Evolutionary conservation across 2,329 filamentous ascomycete species (phyloP), one percentile per base, ranked within the genome.

Genomic region (Hymenoscyphus scutula): DNA sequence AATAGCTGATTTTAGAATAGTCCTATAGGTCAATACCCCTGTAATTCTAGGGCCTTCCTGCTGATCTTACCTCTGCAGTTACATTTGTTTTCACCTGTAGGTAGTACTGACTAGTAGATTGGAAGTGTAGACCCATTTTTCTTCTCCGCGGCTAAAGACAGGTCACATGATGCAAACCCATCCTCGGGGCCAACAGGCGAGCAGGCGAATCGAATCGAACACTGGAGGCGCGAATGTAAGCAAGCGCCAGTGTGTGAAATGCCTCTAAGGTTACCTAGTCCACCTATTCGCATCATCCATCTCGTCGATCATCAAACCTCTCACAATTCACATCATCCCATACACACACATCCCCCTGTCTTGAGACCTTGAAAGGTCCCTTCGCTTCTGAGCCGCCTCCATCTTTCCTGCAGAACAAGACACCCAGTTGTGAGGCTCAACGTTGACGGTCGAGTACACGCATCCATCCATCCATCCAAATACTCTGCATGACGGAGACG

Each of bases 401-500:
- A 19, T n/a, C 19, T 8, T 45, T 45, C 41, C n/a, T n/a, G 32
- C 32, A 19, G 19, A 19, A n/a, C n/a, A 15, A 48, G 7, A 48
- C n/a, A 48, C n/a, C 41, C 19, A 48, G n/a, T 27, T n/a, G n/a
- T 45, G 56, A 48, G 37, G 37, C 56, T 45, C 56, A 58, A 48
- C 37, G 41, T 30, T 32, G 38, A 25, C 34, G n/a, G 19, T 29
- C 56, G n/a, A 48, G n/a, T 23, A 48, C 41, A 48, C 19, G n/a
- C 23, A 48, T 23, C 41, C 10, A 23, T 23, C 41, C 41, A 48
- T 23, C n/a, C n/a, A n/a, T n/a, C n/a, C n/a, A n/a, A n/a, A 48
- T 6, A n/a, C 13, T 51, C 37, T 62, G 54, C 57, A 57, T 60
- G 56, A 61, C 58, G 38, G 62, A 65, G 59, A 65, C 64, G 60